Percentiles rank a stretch among this genome's conserved stretches.
phyloP scores from a whole-genome alignment of 352 stramenopile species.

The Phytophthora pluvialis region DNA sequence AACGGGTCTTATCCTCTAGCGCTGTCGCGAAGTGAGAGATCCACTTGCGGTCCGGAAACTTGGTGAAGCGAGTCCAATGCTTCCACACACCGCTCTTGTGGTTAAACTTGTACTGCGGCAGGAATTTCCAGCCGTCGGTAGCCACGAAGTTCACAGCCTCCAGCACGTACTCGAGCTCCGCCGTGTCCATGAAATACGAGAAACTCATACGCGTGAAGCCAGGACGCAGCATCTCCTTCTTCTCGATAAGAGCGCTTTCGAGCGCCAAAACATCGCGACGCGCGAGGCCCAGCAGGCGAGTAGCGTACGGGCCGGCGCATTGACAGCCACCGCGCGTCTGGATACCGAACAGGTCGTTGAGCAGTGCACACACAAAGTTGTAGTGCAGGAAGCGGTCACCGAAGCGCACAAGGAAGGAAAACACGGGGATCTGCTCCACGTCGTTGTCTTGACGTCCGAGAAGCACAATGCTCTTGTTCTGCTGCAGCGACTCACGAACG shows the following conservation, averaged over 20 bases:
- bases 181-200: conserved; percentile 82
- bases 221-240: conserved; percentile 94
- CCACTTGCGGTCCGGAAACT: conserved; percentile 60
- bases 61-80: conserved; percentile 68
- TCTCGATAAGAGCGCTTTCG: conserved; percentile 90
- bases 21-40: conserved; percentile 57
- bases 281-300: conserved; percentile 92
- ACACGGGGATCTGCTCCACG: conserved; percentile 87
- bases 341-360: conserved; percentile 99
- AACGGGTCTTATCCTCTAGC: conserved; percentile 34
- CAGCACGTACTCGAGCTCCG: conserved; percentile 94
- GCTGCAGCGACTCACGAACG: conserved; percentile 50
- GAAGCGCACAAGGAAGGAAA: conserved; percentile 95
- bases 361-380: conserved; percentile 97
- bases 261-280: conserved; percentile 70
- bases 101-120: conserved; percentile 96
- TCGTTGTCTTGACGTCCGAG: conserved; percentile 68
- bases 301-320: conserved; percentile 95
- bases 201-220: conserved; percentile 96
- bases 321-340: conserved; percentile 78
- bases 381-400: conserved; percentile 95
- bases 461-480: conserved; percentile 82
- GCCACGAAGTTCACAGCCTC: conserved; percentile 94
- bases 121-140: conserved; percentile 92
- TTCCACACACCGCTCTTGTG: conserved; percentile 95